A percentile compares a stretch with the other conserved stretches of the same genome.
Conservation (phyloP, 106 monocot species). For the Acorus gramineus region DNA sequence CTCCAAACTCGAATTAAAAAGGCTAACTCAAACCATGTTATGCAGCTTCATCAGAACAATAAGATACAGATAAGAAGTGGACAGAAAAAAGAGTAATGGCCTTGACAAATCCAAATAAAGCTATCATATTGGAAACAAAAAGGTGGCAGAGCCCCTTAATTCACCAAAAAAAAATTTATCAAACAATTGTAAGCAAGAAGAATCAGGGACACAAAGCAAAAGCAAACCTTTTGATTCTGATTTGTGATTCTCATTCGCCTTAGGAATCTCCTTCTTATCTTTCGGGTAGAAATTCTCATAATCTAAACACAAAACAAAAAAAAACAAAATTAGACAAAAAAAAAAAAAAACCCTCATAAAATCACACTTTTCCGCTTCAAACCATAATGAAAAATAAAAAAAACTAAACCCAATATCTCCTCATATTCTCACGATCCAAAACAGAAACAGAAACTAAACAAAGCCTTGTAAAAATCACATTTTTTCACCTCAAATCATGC, state of each 20-base stretch:
- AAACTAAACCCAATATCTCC: neutral
- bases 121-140: too few relatives aligned
- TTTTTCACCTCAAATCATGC: neutral
- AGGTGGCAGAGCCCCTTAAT: neutral
- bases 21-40: too few relatives aligned
- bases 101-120: too few relatives aligned
- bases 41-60: too few relatives aligned
- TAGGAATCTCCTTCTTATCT: slow-evolving; percentile 67
- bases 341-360: slow-evolving; percentile 6
- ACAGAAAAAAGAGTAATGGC: too few relatives aligned
- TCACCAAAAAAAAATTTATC: neutral
- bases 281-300: slow-evolving; percentile 84
- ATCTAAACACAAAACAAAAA: slow-evolving; percentile 28
- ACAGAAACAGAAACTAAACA: slow-evolving; percentile 3
- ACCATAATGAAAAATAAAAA: neutral
- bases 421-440: slow-evolving; percentile 62
- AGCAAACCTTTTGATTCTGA: slow-evolving; percentile 65
- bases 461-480: neutral
- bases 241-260: slow-evolving; percentile 50
- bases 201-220: slow-evolving; percentile 1
- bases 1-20: too few relatives aligned
- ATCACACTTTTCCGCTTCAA: neutral
- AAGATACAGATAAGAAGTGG: too few relatives aligned
- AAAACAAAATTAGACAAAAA: slow-evolving; percentile 1
- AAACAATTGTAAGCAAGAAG: neutral